Evolutionary conservation across 2,329 filamentous ascomycete genomes (phyloP).

Genomic region (Fusarium pseudonygamai): DNA sequence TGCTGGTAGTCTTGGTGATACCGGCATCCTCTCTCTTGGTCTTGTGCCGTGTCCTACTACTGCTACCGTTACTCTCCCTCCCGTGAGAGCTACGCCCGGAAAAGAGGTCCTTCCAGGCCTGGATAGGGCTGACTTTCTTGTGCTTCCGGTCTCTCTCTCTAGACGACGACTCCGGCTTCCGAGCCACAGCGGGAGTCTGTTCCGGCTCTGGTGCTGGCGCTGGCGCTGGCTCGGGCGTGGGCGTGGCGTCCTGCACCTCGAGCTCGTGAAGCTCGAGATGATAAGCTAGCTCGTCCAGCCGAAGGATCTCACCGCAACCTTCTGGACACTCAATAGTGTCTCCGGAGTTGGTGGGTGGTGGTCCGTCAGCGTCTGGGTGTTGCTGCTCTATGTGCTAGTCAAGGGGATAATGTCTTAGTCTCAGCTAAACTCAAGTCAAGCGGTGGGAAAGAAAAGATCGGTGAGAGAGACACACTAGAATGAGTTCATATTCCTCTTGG

Average conservation of each 20-base stretch:
- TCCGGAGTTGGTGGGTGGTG: conserved; percentile 16
- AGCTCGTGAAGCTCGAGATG: conserved; percentile 43
- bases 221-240: conserved; percentile 19
- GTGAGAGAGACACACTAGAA: conserved; percentile 44
- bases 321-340: conserved; percentile 32
- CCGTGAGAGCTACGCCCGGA: conserved; percentile 3
- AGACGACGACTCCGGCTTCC: conserved; percentile 11
- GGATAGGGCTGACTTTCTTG: conserved; percentile 26
- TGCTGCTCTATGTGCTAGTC: conserved; percentile 44
- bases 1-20: conserved; percentile 2
- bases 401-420: conserved; percentile 22
- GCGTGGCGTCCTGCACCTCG: conserved; percentile 31
- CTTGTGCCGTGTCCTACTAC: conserved; percentile 35
- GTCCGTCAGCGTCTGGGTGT: conserved; percentile 37
- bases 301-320: conserved; percentile 65
- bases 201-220: conserved; percentile 21
- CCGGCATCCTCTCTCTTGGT: conserved; percentile 33
- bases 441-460: background rate
- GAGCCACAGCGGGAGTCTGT: conserved; percentile 3
- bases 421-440: background rate
- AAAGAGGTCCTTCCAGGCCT: conserved; percentile 40
- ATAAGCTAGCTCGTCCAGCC: conserved; percentile 36
- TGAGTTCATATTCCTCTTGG: conserved; percentile 47
- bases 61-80: conserved; percentile 26
- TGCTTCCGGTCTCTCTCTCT: conserved; percentile 22